Conservation (phyloP, 208 protist species). For the Trypanosoma platydactyli region DNA sequence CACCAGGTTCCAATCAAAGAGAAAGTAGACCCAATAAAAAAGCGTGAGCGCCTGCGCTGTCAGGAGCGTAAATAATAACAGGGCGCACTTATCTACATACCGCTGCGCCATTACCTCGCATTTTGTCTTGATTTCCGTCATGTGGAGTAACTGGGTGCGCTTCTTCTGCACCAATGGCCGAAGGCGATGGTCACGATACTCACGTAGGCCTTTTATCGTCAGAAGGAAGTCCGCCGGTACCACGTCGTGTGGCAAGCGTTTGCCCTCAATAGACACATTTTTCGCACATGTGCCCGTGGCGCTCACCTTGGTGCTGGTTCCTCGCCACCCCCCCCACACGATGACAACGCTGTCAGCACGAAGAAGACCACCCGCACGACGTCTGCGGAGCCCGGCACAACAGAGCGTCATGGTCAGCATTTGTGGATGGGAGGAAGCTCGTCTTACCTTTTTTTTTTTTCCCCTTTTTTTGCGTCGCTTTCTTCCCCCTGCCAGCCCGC, state of each 20-base stretch:
- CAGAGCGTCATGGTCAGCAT: too few species aligned
- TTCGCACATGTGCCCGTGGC: background rate
- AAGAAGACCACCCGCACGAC: background rate
- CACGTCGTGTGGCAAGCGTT: background rate
- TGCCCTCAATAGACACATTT: background rate
- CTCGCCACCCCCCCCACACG: background rate
- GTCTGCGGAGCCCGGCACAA: background rate
- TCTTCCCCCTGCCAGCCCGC: too few species aligned
- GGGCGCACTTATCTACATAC: conserved; percentile 32
- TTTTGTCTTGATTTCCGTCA: conserved; percentile 30
- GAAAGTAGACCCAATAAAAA: conserved; percentile 83
- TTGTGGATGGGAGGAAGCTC: too few species aligned
- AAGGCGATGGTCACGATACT: conserved; percentile 38
- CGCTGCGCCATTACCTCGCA: conserved; percentile 38
- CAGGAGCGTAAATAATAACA: conserved; percentile 41
- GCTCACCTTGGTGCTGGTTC: background rate
- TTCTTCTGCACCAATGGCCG: conserved; percentile 30
- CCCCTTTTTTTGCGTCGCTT: too few species aligned
- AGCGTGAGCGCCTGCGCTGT: conserved; percentile 47
- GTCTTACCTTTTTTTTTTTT: too few species aligned
- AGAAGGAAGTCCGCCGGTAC: conserved; percentile 3
- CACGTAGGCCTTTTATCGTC: conserved; percentile 27
- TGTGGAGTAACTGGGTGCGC: conserved; percentile 26
- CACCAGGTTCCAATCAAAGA: conserved; percentile 87
- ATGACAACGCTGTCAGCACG: background rate